phyloP scores from a whole-genome alignment of 495 filamentous ascomycete species.

The Barbatosphaeria neglecta region DNA sequence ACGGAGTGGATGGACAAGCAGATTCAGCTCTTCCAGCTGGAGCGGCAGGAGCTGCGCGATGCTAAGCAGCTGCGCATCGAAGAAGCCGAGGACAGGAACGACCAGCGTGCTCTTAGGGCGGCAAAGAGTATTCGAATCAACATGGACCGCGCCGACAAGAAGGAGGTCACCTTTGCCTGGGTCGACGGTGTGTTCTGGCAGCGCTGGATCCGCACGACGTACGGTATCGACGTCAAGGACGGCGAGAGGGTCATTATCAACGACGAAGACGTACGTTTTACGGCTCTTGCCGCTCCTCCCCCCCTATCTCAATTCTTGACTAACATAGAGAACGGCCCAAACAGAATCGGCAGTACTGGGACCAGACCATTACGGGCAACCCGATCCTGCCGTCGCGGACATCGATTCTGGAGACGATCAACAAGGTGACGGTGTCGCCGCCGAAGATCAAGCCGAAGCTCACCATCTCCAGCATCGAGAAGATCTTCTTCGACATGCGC shows the following conservation, averaged over 20 bases:
- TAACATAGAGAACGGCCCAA: too few species aligned
- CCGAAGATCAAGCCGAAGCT: conserved; percentile 81
- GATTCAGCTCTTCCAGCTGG: conserved; percentile 73
- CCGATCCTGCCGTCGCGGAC: conserved; percentile 81
- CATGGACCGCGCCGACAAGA: conserved; percentile 74
- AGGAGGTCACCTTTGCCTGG: conserved; percentile 95
- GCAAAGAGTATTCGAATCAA: conserved; percentile 88
- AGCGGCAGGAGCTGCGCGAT: conserved; percentile 83
- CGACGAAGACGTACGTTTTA: conserved; percentile 80
- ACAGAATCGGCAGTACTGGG: conserved; percentile 90
- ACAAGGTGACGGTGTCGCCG: conserved; percentile 57
- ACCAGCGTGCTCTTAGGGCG: conserved; percentile 72
- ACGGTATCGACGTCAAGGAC: conserved; percentile 73
- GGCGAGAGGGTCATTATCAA: conserved; percentile 93
- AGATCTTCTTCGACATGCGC: conserved; percentile 65
- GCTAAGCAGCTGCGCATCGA: conserved; percentile 91
- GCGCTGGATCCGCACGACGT: conserved; percentile 86
- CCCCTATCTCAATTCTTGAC: too few species aligned
- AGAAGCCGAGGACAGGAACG: conserved; percentile 87
- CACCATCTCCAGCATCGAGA: conserved; percentile 64
- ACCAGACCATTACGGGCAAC: conserved; percentile 76
- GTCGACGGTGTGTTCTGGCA: conserved; percentile 97
- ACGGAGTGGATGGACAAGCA: conserved; percentile 98
- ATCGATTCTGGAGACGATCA: conserved; percentile 88
- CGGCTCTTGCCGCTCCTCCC: too few species aligned